These are phyloP conservation scores for Barnettozyma californica DNA, from an alignment of 805 yeast genomes.

Conservation along the genomic window DNA sequence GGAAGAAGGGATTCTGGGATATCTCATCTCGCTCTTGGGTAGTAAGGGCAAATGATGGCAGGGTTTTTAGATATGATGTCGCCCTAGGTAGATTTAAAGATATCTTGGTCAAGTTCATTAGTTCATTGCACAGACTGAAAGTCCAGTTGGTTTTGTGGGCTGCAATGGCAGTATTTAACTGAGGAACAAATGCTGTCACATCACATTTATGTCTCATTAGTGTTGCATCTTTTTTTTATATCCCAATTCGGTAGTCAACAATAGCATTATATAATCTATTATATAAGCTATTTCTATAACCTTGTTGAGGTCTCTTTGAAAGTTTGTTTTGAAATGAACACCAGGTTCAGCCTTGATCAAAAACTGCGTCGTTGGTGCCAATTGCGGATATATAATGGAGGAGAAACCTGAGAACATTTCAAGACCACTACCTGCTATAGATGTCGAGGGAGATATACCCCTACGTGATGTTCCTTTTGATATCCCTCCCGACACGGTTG, in stretches of 20 bases:
- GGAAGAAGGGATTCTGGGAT: background rate
- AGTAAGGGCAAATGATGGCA: conserved; percentile 3
- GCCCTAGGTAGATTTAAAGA: conserved; percentile 2
- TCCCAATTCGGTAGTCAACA: background rate
- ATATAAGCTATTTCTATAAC: background rate
- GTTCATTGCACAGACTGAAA: background rate
- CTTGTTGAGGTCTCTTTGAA: background rate
- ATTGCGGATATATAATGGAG: background rate
- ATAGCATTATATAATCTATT: background rate
- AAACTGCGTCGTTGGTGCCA: background rate
- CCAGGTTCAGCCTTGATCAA: background rate
- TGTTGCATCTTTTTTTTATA: background rate
- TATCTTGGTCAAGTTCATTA: conserved; percentile 1
- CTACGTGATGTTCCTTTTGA: background rate
- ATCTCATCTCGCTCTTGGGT: conserved; percentile 1
- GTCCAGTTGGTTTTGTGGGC: background rate
- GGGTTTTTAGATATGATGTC: background rate
- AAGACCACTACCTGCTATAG: background rate
- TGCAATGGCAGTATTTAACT: background rate
- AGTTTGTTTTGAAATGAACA: background rate
- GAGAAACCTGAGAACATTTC: background rate
- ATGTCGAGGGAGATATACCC: background rate
- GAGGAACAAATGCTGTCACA: background rate
- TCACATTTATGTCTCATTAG: background rate
- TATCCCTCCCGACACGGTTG: background rate